Percentiles rank a stretch among this genome's conserved stretches.
These are phyloP conservation scores for Roridomyces roridus DNA, from an alignment of 768 basidiomycete species.

Conservation along the genomic window DNA sequence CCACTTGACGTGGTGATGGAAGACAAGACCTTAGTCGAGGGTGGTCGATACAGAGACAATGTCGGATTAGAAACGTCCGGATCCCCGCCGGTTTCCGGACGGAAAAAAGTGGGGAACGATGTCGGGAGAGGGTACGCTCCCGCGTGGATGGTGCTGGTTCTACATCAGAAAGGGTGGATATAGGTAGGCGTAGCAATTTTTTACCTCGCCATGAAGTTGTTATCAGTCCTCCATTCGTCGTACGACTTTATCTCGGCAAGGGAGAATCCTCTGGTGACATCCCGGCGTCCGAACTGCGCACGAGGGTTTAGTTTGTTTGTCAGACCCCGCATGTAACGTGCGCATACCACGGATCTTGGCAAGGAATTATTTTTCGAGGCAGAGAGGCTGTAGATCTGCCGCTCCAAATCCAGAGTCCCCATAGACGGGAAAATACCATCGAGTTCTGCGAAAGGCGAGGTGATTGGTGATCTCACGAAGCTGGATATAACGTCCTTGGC, in stretches of 20 bases:
- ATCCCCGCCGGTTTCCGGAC: conserved; percentile 20
- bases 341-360: conserved; percentile 9
- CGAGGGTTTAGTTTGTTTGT: not conserved
- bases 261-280: conserved; percentile 69
- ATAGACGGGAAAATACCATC: conserved; percentile 55
- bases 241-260: conserved; percentile 40
- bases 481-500: conserved; percentile 47
- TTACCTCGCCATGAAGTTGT: conserved; percentile 46
- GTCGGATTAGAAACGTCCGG: no score
- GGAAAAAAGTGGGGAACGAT: conserved; percentile 61
- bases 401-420: conserved; percentile 33
- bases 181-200: not conserved
- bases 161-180: not conserved
- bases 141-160: not conserved
- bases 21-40: conserved; percentile 41
- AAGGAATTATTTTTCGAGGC: conserved; percentile 27
- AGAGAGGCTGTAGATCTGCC: conserved; percentile 49
- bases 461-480: conserved; percentile 54
- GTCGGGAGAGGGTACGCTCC: conserved; percentile 62
- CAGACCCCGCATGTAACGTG: not conserved
- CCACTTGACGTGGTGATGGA: conserved; percentile 50
- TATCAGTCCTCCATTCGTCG: conserved; percentile 41
- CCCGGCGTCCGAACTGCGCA: conserved; percentile 46
- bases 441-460: conserved; percentile 61
- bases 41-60: conserved; percentile 18